Percentiles rank a stretch among this genome's conserved stretches.
Conservation (phyloP, 2,329 filamentous ascomycete species). For the Phialocephala subalpina region DNA sequence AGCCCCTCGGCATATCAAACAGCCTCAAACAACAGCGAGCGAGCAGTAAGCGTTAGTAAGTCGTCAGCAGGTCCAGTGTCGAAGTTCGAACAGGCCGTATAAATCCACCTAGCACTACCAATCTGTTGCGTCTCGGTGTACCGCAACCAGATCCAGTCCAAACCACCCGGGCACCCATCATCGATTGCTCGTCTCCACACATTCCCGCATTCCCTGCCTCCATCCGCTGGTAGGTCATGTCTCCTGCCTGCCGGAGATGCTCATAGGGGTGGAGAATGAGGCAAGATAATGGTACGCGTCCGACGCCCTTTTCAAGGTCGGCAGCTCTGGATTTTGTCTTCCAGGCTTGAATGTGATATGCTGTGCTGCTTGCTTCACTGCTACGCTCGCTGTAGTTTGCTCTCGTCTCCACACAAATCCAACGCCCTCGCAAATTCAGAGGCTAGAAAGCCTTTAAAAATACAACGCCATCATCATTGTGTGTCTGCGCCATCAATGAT, state of each 20-base stretch:
- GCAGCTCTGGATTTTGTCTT: neutral
- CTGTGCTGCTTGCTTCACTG: slow-evolving; percentile 53
- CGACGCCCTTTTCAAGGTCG: neutral
- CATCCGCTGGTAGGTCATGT: neutral
- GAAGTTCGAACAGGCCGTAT: neutral
- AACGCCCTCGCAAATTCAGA: slow-evolving; percentile 29
- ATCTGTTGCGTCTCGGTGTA: neutral
- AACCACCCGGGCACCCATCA: no score
- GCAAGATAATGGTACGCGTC: neutral
- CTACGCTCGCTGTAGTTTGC: slow-evolving; percentile 60
- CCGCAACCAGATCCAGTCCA: no score
- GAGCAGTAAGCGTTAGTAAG: slow-evolving; percentile 61
- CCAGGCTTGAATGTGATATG: slow-evolving; percentile 23
- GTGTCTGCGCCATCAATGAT: slow-evolving; percentile 46
- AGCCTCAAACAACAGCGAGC: slow-evolving; percentile 61
- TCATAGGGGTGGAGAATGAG: neutral
- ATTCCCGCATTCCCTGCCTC: neutral
- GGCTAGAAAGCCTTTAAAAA: slow-evolving; percentile 31
- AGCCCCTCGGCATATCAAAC: slow-evolving; percentile 30
- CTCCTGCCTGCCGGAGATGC: neutral
- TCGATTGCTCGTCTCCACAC: neutral
- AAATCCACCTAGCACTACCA: neutral
- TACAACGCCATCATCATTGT: slow-evolving; percentile 35
- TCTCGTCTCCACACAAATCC: slow-evolving; percentile 16
- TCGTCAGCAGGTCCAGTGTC: slow-evolving; percentile 25